These are phyloP conservation scores for Nigrospora oryzae DNA, from an alignment of 2,329 filamentous ascomycete genomes.

Conservation along the genomic window DNA sequence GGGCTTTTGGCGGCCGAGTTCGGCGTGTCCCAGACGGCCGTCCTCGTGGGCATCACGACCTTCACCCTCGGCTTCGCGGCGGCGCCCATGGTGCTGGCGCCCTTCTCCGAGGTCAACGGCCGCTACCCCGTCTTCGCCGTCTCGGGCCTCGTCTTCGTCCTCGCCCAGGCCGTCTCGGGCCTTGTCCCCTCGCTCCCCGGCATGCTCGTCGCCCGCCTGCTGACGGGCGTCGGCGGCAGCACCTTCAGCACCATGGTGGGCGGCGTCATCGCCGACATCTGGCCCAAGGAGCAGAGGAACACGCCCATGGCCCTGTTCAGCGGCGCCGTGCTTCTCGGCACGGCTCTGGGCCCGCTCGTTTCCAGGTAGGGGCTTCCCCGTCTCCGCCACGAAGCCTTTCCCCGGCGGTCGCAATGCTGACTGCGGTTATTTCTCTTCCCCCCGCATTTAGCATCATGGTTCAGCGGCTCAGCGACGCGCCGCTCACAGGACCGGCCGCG, in stretches of 20 bases:
- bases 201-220: conserved; percentile 68
- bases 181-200: conserved; percentile 61
- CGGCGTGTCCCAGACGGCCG: conserved; percentile 53
- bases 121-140: conserved; percentile 73
- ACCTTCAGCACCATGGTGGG: conserved; percentile 84
- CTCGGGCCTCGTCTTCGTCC: conserved; percentile 63
- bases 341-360: conserved; percentile 68
- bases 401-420: no score
- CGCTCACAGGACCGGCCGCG: conserved; percentile 14
- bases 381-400: not conserved
- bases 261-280: conserved; percentile 85
- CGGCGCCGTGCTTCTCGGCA: conserved; percentile 69
- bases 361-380: conserved; percentile 34
- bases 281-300: conserved; percentile 69
- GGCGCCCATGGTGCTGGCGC: conserved; percentile 78
- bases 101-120: conserved; percentile 80
- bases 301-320: conserved; percentile 86
- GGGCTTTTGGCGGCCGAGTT: conserved; percentile 59
- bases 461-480: conserved; percentile 26
- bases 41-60: conserved; percentile 68
- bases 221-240: conserved; percentile 69
- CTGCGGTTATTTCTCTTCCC: no score
- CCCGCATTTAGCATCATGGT: conserved; percentile 40
- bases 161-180: conserved; percentile 65
- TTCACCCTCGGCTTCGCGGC: conserved; percentile 76